Conservation (phyloP, 2,329 filamentous ascomycete species). For the Clonostachys rhizophaga region DNA sequence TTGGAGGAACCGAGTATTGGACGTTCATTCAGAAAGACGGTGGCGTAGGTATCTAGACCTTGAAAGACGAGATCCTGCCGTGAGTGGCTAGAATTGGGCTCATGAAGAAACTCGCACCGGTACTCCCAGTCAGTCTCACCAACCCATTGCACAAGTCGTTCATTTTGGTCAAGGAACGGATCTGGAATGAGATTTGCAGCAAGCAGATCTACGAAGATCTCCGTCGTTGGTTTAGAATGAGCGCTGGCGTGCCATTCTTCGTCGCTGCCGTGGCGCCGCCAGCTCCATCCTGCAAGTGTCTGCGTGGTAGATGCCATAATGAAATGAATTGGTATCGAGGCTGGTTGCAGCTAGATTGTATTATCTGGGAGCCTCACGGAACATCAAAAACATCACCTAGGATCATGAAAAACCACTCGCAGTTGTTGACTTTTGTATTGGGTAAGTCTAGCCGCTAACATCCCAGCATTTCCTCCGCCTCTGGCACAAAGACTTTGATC, state of each 20-base stretch:
- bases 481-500: too few species aligned
- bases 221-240: not conserved
- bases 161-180: constrained; percentile 55
- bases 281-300: not conserved
- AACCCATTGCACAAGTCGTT: constrained; percentile 51
- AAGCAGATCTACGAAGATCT: not conserved
- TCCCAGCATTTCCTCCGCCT: too few species aligned
- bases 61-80: constrained; percentile 36
- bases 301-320: not conserved
- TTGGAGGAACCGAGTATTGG: constrained; percentile 42
- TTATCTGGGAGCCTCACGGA: too few species aligned
- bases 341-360: too few species aligned
- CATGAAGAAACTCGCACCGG: constrained; percentile 25
- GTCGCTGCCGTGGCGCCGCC: not conserved
- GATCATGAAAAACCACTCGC: too few species aligned
- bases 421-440: too few species aligned
- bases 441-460: too few species aligned
- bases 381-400: too few species aligned
- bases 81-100: not conserved
- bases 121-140: constrained; percentile 56
- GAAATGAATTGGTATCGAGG: too few species aligned
- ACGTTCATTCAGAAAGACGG: constrained; percentile 40
- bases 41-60: constrained; percentile 51
- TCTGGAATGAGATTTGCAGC: constrained; percentile 32
- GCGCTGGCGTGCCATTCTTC: constrained; percentile 1